Conservation (phyloP, 768 basidiomycete species). For the Mycena rosella region DNA sequence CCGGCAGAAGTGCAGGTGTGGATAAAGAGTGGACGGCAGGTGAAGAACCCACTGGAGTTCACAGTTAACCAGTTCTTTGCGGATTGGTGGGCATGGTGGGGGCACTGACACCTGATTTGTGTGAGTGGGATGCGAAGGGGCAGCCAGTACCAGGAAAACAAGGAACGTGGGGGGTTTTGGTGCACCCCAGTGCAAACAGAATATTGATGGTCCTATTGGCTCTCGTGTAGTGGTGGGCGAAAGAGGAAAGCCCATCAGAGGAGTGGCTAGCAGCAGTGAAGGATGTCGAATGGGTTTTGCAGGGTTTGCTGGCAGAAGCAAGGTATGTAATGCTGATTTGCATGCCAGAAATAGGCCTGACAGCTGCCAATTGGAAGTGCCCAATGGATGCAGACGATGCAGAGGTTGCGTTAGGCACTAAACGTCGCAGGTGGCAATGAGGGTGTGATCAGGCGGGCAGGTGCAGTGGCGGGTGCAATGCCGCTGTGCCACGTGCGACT, state of each 20-base stretch:
- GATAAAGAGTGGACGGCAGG: neutral
- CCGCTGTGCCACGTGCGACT: too few relatives aligned
- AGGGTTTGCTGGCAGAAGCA: neutral
- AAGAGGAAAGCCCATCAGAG: neutral
- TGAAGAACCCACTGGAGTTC: neutral
- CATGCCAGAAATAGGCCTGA: neutral
- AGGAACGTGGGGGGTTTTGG: neutral
- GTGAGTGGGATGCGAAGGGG: neutral
- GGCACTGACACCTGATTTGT: neutral
- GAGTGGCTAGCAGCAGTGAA: slow-evolving; percentile 5
- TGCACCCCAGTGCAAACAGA: neutral
- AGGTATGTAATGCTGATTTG: neutral
- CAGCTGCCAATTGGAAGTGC: neutral
- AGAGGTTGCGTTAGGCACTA: too few relatives aligned
- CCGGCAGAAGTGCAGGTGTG: neutral
- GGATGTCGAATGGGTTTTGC: slow-evolving; percentile 4
- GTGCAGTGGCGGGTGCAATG: too few relatives aligned
- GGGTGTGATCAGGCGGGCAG: too few relatives aligned
- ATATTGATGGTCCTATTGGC: neutral
- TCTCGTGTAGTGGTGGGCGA: neutral
- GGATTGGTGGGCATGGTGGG: neutral
- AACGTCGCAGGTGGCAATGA: too few relatives aligned
- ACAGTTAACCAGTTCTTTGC: neutral
- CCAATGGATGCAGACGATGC: neutral
- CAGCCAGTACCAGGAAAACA: neutral